Base-by-base conservation (phyloP, 805 yeast genomes). In the Starmerella powellii region DNA sequence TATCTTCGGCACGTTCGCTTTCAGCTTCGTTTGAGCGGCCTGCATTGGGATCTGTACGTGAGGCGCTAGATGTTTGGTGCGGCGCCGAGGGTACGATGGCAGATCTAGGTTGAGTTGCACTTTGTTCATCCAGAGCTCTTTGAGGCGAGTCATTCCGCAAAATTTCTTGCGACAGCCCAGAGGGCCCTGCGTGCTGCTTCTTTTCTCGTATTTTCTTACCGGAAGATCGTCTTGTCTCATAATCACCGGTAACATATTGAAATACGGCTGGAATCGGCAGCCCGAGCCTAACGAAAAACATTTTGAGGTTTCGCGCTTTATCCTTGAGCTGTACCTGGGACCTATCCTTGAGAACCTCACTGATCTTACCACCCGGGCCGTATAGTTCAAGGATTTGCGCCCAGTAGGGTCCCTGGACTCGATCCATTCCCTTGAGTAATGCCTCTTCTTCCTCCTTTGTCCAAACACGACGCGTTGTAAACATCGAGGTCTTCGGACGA, bases 251-350 rank as follows among this genome's bases (percentile, higher is more conserved):
- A 17, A 88, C 97, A 48, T 80, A 77, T 41, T 67, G 67, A 46
- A 91, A 64, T 55, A 84, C 87, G 2, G 71, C 76, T 0, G 98
- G 98, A 2, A 88, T 73, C 8, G 81, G 80, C 29, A 76, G 61
- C 1, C 81, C 82, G 39, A 77, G 72, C 55, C 85, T 82, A 45
- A 86, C 64, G 58, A 80, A 85, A 50, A 78, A 78, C 73, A 87
- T 73, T 59, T 91, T 91, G 85, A 95, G 81, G 58, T 91, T 91
- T 51, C 98, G 72, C 0, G 97, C 97, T 59, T 91, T 91, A 59
- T 91, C 98, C 60, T 91, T 91, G 45, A 91, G 68, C 58, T 91
- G 98, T 15, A 88, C 84, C 55, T 86, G 94, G 3, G 81, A 79
- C 57, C 98, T 69, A 58, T 85, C 82, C 61, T 85, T 88, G 52